phyloP scores from a whole-genome alignment of 345 rosid species.

The Sisymbrium altissimum region DNA sequence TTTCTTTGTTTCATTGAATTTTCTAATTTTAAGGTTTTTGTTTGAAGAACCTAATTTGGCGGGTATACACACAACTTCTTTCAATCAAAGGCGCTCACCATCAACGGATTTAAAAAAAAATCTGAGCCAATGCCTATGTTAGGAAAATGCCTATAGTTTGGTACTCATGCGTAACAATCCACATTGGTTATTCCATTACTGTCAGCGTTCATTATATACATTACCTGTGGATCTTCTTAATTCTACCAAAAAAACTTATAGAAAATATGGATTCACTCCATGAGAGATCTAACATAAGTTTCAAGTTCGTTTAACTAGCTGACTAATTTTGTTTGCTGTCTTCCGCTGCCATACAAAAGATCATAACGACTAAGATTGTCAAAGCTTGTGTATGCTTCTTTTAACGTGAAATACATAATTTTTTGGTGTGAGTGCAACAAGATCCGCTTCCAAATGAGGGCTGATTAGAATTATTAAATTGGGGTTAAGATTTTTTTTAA shows the following conservation, averaged over 20 bases:
- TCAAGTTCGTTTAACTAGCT: too few species aligned
- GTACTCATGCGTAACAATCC: neutral
- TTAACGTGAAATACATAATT: too few species aligned
- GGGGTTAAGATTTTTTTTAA: too few species aligned
- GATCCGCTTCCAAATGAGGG: too few species aligned
- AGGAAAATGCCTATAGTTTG: neutral
- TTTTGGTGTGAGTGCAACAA: too few species aligned
- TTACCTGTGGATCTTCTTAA: neutral
- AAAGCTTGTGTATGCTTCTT: too few species aligned
- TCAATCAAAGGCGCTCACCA: conserved; percentile 4
- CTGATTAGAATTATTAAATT: too few species aligned
- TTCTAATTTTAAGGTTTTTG: conserved; percentile 24
- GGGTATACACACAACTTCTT: conserved; percentile 26
- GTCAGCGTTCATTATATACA: neutral
- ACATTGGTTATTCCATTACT: neutral
- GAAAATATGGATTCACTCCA: too few species aligned
- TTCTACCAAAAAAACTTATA: neutral
- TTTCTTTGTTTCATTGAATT: conserved; percentile 7
- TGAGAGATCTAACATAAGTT: too few species aligned
- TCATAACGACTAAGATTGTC: neutral
- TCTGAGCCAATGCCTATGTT: neutral
- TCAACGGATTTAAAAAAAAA: neutral
- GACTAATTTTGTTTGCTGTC: too few species aligned
- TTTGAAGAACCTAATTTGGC: conserved; percentile 26
- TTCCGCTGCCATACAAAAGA: too few species aligned